A percentile compares a stretch with the other conserved stretches of the same genome.
Conservation (phyloP, 768 basidiomycete genomes). For the Coprinopsis marcescibilis region DNA sequence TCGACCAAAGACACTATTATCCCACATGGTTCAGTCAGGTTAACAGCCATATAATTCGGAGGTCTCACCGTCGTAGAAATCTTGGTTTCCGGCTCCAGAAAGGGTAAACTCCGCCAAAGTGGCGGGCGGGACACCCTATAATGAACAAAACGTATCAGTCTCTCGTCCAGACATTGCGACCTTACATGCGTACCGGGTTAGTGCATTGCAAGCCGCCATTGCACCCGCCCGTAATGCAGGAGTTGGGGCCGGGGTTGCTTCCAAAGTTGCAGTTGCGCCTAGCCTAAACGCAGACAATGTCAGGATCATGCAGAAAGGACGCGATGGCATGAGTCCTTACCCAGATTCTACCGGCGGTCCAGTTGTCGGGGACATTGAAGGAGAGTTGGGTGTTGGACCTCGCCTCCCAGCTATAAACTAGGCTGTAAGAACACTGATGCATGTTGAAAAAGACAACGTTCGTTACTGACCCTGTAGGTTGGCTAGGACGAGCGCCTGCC, state of each 20-base stretch:
- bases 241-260: slow-evolving; percentile 46
- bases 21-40: background rate
- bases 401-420: slow-evolving; percentile 35
- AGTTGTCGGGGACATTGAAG: slow-evolving; percentile 55
- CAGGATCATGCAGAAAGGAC: background rate
- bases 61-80: slow-evolving; percentile 55
- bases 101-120: slow-evolving; percentile 68
- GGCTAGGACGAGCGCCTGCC: slow-evolving; percentile 39
- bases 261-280: slow-evolving; percentile 61
- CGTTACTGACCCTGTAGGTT: slow-evolving; percentile 42
- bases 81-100: slow-evolving; percentile 31
- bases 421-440: slow-evolving; percentile 1
- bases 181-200: slow-evolving; percentile 39
- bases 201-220: slow-evolving; percentile 61
- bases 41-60: background rate
- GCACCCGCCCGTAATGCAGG: slow-evolving; percentile 62
- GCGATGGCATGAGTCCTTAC: slow-evolving; percentile 16
- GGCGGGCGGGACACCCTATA: slow-evolving; percentile 59
- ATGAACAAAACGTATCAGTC: slow-evolving; percentile 4
- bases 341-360: slow-evolving; percentile 60
- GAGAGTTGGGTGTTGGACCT: slow-evolving; percentile 29
- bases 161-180: background rate
- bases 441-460: background rate
- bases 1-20: slow-evolving; percentile 56
- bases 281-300: slow-evolving; percentile 33